Percentiles rank a stretch among this genome's conserved stretches.
Conservation (phyloP, 2,329 filamentous ascomycete species). For the Curvularia eragrostidis region DNA sequence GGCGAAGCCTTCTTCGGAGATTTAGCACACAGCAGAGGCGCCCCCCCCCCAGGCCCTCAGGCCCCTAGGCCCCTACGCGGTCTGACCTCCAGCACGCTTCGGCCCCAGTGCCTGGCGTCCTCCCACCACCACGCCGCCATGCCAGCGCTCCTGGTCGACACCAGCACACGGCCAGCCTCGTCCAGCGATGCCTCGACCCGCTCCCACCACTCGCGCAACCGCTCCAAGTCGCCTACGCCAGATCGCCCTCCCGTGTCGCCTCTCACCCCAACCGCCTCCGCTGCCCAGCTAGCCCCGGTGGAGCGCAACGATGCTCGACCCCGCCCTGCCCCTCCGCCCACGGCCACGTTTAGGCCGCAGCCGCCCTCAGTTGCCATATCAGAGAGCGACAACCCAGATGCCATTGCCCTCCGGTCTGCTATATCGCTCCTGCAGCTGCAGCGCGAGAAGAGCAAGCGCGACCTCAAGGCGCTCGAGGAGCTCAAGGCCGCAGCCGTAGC, state of each 20-base stretch:
- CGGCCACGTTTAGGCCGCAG: slow-evolving; percentile 50
- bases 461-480: slow-evolving; percentile 73
- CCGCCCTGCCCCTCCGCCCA: slow-evolving; percentile 39
- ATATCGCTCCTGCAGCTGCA: slow-evolving; percentile 89
- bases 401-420: slow-evolving; percentile 82
- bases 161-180: slow-evolving; percentile 32
- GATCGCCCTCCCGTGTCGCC: slow-evolving; percentile 50
- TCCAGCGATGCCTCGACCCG: slow-evolving; percentile 36
- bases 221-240: slow-evolving; percentile 43
- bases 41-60: slow-evolving; percentile 3
- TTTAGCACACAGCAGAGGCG: slow-evolving; percentile 11
- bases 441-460: slow-evolving; percentile 75
- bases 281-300: slow-evolving; percentile 45
- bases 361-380: slow-evolving; percentile 56
- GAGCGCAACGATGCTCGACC: slow-evolving; percentile 34
- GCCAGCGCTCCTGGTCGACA: slow-evolving; percentile 48
- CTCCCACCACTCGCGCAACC: slow-evolving; percentile 27
- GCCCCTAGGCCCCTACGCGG: slow-evolving; percentile 13
- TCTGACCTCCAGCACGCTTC: slow-evolving; percentile 22
- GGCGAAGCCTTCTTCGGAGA: slow-evolving; percentile 19
- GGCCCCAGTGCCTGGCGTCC: slow-evolving; percentile 27
- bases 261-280: slow-evolving; percentile 48
- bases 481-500: slow-evolving; percentile 74
- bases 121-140: slow-evolving; percentile 42
- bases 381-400: slow-evolving; percentile 74